Evolutionary conservation across 2,329 filamentous ascomycete species (phyloP).

Genomic region (Teratosphaeria gauchensis): DNA sequence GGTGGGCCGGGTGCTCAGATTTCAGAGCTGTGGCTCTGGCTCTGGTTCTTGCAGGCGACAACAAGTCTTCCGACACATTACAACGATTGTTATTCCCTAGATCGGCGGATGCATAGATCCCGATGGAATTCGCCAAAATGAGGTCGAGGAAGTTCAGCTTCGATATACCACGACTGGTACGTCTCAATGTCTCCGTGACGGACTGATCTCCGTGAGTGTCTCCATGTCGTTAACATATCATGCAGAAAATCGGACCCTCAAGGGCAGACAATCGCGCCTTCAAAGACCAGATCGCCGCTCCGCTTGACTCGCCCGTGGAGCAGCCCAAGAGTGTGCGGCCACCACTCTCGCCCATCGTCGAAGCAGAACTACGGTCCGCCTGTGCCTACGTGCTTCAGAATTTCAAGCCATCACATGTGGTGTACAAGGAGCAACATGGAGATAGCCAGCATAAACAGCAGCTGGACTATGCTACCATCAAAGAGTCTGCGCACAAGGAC

Average conservation of each 20-base stretch:
- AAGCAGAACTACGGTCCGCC: slow-evolving; percentile 36
- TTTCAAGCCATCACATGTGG: slow-evolving; percentile 27
- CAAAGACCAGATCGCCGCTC: slow-evolving; percentile 21
- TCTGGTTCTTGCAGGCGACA: background rate
- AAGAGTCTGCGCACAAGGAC: slow-evolving; percentile 4
- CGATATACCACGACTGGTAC: slow-evolving; percentile 32
- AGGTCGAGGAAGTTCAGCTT: slow-evolving; percentile 39
- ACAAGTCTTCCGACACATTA: background rate
- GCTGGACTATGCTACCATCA: slow-evolving; percentile 26
- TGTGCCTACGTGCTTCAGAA: slow-evolving; percentile 35
- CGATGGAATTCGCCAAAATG: slow-evolving; percentile 1
- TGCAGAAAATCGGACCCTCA: slow-evolving; percentile 19
- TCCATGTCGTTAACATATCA: background rate
- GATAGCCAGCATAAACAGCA: slow-evolving; percentile 16
- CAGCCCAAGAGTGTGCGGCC: slow-evolving; percentile 36
- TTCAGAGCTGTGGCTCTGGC: background rate
- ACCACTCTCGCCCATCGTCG: slow-evolving; percentile 31
- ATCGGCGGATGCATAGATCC: background rate
- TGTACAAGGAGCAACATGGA: slow-evolving; percentile 21
- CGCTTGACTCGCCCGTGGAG: slow-evolving; percentile 27
- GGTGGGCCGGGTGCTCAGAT: background rate
- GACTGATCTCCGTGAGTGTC: background rate
- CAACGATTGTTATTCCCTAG: background rate
- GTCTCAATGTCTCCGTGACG: slow-evolving; percentile 7
- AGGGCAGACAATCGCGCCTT: slow-evolving; percentile 18